A percentile compares a stretch with the other conserved stretches of the same genome.
These are phyloP conservation scores for Biscogniauxia mediterranea DNA, from an alignment of 2,329 filamentous ascomycete genomes.

Conservation along the genomic window DNA sequence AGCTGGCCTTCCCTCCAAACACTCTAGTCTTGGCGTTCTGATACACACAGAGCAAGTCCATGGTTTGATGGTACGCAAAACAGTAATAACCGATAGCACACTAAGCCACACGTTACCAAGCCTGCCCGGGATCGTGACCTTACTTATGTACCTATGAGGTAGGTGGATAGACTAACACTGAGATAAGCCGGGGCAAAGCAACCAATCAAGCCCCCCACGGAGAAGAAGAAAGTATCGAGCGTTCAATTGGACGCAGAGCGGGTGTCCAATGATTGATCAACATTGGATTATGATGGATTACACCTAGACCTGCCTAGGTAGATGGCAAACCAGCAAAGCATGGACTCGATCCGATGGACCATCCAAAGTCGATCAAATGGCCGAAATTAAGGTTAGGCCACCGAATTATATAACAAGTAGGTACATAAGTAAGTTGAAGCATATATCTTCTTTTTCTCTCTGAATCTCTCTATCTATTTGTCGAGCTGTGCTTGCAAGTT, in stretches of 20 bases:
- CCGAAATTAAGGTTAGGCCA: no score
- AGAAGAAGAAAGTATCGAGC: background rate
- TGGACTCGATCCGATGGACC: no score
- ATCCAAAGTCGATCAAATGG: no score
- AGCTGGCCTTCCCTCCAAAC: background rate
- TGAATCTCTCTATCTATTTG: no score
- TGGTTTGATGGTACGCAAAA: background rate
- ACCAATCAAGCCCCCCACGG: background rate
- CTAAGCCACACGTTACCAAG: background rate
- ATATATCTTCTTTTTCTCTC: no score
- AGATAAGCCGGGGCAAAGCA: background rate
- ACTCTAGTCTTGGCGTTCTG: background rate
- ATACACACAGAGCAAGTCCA: background rate
- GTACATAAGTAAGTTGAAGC: no score
- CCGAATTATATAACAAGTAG: background rate
- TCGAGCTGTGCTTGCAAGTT: no score
- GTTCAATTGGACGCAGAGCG: background rate
- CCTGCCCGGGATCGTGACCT: no score
- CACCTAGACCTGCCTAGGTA: no score
- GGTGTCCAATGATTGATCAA: background rate
- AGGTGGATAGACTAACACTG: background rate
- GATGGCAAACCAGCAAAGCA: no score
- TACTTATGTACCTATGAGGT: background rate
- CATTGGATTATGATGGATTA: background rate
- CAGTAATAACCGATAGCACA: background rate